Base-by-base conservation (phyloP, 2,329 filamentous ascomycete genomes). In the Ophiostoma ulmi region DNA sequence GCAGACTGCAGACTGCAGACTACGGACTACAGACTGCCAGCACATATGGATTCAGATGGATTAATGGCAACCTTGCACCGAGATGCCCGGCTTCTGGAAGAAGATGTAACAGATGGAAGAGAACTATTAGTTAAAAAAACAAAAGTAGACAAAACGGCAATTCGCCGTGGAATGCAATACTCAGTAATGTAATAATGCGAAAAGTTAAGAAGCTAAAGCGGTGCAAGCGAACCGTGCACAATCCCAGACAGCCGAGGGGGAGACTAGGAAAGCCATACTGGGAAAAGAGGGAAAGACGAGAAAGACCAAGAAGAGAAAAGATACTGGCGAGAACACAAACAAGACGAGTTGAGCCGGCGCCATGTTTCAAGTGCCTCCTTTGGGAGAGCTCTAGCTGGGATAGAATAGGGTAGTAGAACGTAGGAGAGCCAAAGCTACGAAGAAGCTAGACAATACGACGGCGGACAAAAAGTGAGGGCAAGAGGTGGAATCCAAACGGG, bases 221-320 rank as follows among this genome's bases (percentile, higher is more conserved):
- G 3, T 35, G 26, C 48, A 63, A 36, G 58, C 58, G 58, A 63
- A 35, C 58, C 58, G 58, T 63, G 58, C 58, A 63, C 58, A 63
- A 63, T 63, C 58, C 58, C 58, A 63, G 58, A 63, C 58, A 63
- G 58, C 58, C 58, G 26, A 63, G 67, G 58, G 22, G 7, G 31
- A 31, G 31, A 31, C 31, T 31, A 31, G 31, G 31, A 31, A 31
- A 31, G 31, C 31, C 31, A 3, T 31, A 3, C 31, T 3, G 3
- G 31, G 31, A 31, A 31, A 31, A 31, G 31, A 31, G 61, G 44
- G 17, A 48, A 20, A 17, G 17, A 8, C 20, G 17, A 17, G 17
- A 48, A n/a, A 48, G 44, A 20, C 6, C 6, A 44, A 13, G 8
- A 44, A 48, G n/a, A 58, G 52, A 58, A 58, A 17, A 48, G 5